These are phyloP conservation scores for Paraconiothyrium brasiliense DNA, from an alignment of 2,329 filamentous ascomycete genomes.

Conservation along the genomic window DNA sequence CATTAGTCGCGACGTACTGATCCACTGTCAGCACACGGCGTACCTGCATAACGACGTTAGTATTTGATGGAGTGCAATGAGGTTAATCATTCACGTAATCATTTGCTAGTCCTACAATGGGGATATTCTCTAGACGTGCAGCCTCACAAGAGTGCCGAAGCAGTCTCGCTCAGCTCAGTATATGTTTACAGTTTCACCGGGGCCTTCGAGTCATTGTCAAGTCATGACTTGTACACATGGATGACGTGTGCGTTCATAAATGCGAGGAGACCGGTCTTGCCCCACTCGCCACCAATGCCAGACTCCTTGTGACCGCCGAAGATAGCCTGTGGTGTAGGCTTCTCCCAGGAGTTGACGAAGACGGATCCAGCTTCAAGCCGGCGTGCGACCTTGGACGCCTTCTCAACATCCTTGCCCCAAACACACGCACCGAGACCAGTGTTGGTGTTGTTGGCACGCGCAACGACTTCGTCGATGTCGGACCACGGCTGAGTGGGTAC, in stretches of 20 bases:
- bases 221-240: conserved; percentile 55
- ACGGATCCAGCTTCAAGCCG: conserved; percentile 64
- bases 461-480: conserved; percentile 62
- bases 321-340: conserved; percentile 57
- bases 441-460: conserved; percentile 58
- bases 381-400: conserved; percentile 58
- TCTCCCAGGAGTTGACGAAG: conserved; percentile 64
- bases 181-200: conserved; percentile 12
- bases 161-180: not conserved
- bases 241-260: conserved; percentile 60
- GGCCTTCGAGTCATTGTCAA: conserved; percentile 2
- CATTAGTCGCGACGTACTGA: no score
- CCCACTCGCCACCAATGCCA: conserved; percentile 78
- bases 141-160: not conserved
- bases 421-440: conserved; percentile 64
- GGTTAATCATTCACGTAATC: not conserved
- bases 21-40: no score
- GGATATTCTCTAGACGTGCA: not conserved
- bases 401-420: conserved; percentile 54
- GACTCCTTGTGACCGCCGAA: conserved; percentile 83
- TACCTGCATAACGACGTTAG: no score
- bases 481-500: conserved; percentile 72
- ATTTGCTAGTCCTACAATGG: not conserved
- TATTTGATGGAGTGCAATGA: no score
- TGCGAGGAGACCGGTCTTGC: conserved; percentile 54